Base-by-base conservation (phyloP, 257 asterid species). In the Capsicum baccatum region DNA sequence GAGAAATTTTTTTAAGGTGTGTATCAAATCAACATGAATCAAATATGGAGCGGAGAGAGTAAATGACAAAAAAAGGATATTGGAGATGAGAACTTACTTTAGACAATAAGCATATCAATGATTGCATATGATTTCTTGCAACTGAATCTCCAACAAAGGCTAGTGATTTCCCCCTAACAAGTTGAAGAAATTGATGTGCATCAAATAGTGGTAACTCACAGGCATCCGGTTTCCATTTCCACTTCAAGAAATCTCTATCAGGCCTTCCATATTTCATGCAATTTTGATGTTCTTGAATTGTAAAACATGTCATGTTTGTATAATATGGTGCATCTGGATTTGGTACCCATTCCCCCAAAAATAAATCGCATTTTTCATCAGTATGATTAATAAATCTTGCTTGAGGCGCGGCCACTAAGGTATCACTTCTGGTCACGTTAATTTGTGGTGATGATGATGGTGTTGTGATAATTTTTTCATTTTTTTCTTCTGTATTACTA, bases 121-220 rank as follows among this genome's bases (percentile, higher is more conserved):
- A 94, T 86, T 94, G 98, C 95, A 94, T 89, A 68, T 94, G 97
- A 87, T 94, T 94, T 57, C 97, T 91, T 12, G 93, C 95, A 9
- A 94, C 92, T 0, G 98, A 94, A 69, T 94, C 98, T 33, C 98
- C 98, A 19, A 94, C 90, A 69, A 94, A 91, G 0, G 95, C 98
- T 8, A 94, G 62, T 1, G 95, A 90, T 70, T 90, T 94, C 1
- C 94, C 95, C 83, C 87, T 83, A 0, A 94, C 90, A 56, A 92
- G 58, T 63, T 88, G 85, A 67, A 94, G 33, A 42, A 92, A 92
- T 80, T 67, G 82, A 56, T 0, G 44, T 8, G 98, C 92, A 33
- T 92, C 91, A 69, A 94, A 90, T 2, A 86, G 14, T 5, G 93
- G 95, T 66, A 94, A 80, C 71, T 92, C 94, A 80, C 98, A 94